Conservation (phyloP, 2,329 filamentous ascomycete genomes). For the Lecanosticta acicola region DNA sequence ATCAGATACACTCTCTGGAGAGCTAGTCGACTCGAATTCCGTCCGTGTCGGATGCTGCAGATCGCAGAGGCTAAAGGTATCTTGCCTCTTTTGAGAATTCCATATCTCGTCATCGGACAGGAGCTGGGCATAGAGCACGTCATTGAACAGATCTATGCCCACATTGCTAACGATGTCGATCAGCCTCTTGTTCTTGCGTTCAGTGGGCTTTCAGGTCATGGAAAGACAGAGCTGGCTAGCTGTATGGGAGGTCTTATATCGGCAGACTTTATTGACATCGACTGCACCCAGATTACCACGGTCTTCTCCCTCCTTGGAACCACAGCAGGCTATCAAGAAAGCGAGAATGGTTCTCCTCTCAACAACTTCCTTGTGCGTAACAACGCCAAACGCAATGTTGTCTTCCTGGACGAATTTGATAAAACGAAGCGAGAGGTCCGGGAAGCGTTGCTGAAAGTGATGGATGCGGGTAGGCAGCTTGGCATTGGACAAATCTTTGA, state of each 20-base stretch:
- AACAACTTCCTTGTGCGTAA: slow-evolving; percentile 7
- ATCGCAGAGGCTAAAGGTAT: slow-evolving; percentile 1
- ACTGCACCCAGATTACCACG: neutral
- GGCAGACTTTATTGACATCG: slow-evolving; percentile 46
- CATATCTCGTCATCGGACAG: slow-evolving; percentile 5
- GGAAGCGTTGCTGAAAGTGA: slow-evolving; percentile 41
- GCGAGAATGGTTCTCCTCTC: neutral
- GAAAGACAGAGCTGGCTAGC: slow-evolving; percentile 46
- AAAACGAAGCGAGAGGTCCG: slow-evolving; percentile 41
- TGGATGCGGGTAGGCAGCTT: slow-evolving; percentile 38
- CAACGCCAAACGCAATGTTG: slow-evolving; percentile 35
- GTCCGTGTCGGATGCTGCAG: neutral
- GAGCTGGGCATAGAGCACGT: slow-evolving; percentile 1
- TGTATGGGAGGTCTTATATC: slow-evolving; percentile 39
- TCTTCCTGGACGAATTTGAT: slow-evolving; percentile 51
- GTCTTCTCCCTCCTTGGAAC: neutral
- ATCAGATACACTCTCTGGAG: slow-evolving; percentile 4
- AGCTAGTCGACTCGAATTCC: neutral
- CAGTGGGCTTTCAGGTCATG: slow-evolving; percentile 45
- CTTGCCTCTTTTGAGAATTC: neutral
- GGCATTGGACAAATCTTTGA: neutral
- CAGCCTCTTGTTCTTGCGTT: slow-evolving; percentile 33
- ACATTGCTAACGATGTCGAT: neutral
- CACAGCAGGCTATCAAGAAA: neutral
- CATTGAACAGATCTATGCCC: slow-evolving; percentile 1